Percentiles rank a stretch among this genome's conserved stretches.
phyloP scores from a whole-genome alignment of 257 asterid genomes.

The Petunia secreta region DNA sequence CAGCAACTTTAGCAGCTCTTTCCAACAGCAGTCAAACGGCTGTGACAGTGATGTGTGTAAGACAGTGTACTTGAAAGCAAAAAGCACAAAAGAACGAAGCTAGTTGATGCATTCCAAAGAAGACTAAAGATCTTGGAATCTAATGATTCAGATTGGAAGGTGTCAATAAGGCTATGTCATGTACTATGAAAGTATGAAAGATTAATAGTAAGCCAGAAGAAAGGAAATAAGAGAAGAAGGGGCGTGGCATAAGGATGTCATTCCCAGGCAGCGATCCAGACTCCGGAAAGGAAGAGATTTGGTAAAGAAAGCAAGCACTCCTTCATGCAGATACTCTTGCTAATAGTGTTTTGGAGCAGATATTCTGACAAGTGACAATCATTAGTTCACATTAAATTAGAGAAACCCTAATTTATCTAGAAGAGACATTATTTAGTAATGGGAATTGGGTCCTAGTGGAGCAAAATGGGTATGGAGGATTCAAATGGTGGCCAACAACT shows the following conservation, averaged over 20 bases:
- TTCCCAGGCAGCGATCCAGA: background rate
- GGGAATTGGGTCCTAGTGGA: no score
- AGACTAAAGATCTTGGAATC: background rate
- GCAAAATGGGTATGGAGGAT: no score
- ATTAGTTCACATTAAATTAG: background rate
- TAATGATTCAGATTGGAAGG: background rate
- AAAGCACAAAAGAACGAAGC: background rate
- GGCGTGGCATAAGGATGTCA: background rate
- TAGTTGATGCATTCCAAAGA: background rate
- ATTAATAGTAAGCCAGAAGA: background rate
- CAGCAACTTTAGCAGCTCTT: background rate
- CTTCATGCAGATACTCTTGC: constrained; percentile 6
- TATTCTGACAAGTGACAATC: background rate
- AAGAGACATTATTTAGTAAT: no score
- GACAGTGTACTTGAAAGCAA: background rate
- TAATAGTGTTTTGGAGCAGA: background rate
- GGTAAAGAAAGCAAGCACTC: background rate
- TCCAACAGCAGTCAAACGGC: background rate
- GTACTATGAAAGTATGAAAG: background rate
- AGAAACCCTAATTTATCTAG: background rate
- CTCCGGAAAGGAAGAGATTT: background rate
- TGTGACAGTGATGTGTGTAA: background rate
- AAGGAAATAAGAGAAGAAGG: background rate
- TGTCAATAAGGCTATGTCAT: background rate
- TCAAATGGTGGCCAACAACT: no score